These are phyloP conservation scores for Fusarium annulatum DNA, from an alignment of 2,329 filamentous ascomycete genomes.

Conservation along the genomic window DNA sequence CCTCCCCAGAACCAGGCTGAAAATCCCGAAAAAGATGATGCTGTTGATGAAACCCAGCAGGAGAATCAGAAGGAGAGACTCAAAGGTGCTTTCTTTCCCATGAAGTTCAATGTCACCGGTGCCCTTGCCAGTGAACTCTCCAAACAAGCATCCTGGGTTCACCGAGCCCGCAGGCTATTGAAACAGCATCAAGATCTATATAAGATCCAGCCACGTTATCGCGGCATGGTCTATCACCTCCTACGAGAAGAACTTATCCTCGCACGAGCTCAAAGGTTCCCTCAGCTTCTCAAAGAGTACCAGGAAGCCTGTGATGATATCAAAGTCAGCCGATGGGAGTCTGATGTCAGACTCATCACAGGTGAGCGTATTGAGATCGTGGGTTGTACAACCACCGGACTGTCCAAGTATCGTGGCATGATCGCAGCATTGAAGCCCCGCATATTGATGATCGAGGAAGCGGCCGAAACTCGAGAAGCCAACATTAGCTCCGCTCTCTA, in stretches of 20 bases:
- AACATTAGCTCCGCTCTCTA: constrained; percentile 65
- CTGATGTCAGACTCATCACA: constrained; percentile 60
- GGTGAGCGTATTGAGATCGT: constrained; percentile 62
- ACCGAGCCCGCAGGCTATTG: constrained; percentile 30
- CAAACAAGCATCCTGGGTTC: constrained; percentile 13
- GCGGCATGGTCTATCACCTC: constrained; percentile 74
- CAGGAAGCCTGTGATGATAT: constrained; percentile 61
- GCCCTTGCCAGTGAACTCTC: constrained; percentile 11
- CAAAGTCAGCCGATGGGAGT: constrained; percentile 68
- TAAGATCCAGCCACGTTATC: constrained; percentile 60
- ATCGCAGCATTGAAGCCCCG: constrained; percentile 73
- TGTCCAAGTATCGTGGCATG: constrained; percentile 82
- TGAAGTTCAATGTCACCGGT: constrained; percentile 37
- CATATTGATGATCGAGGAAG: constrained; percentile 81
- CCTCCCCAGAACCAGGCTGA: constrained; percentile 34
- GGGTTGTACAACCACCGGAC: constrained; percentile 79
- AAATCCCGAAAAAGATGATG: not conserved
- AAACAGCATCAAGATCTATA: constrained; percentile 64
- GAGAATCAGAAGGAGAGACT: constrained; percentile 62
- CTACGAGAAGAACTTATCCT: constrained; percentile 68
- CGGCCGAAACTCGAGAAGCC: constrained; percentile 79
- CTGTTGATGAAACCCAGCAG: not conserved
- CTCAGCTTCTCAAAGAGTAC: constrained; percentile 62
- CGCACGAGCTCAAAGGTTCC: constrained; percentile 59
- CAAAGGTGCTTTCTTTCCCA: constrained; percentile 57